These are phyloP conservation scores for Mycena kentingensis DNA, from an alignment of 768 basidiomycete genomes.

Conservation along the genomic window DNA sequence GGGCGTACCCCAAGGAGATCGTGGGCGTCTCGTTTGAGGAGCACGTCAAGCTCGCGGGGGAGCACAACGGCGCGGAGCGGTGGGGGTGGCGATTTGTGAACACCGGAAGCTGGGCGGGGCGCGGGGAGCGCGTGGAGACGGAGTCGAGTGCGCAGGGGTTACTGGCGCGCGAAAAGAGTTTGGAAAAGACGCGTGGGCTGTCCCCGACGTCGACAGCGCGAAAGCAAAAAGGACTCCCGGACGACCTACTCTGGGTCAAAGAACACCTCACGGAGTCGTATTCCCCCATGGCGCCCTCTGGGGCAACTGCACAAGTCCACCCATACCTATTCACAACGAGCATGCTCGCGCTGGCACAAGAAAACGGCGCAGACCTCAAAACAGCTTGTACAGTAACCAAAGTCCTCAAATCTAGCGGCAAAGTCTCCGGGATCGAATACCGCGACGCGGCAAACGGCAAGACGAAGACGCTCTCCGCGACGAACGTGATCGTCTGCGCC, in stretches of 20 bases:
- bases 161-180: slow-evolving; percentile 44
- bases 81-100: slow-evolving; percentile 84
- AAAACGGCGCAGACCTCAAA: slow-evolving; percentile 52
- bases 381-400: slow-evolving; percentile 44
- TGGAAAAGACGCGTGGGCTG: slow-evolving; percentile 59
- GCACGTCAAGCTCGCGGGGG: slow-evolving; percentile 70
- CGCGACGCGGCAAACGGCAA: slow-evolving; percentile 29
- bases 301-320: slow-evolving; percentile 77
- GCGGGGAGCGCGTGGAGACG: slow-evolving; percentile 40
- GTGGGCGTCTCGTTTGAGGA: slow-evolving; percentile 72
- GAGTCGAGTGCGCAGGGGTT: slow-evolving; percentile 25
- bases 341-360: slow-evolving; percentile 66
- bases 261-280: slow-evolving; percentile 63
- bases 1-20: slow-evolving; percentile 78
- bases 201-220: slow-evolving; percentile 24
- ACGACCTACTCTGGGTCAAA: slow-evolving; percentile 55
- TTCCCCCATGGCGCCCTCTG: slow-evolving; percentile 54
- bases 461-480: slow-evolving; percentile 52
- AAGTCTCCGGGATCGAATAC: slow-evolving; percentile 54
- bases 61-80: slow-evolving; percentile 66
- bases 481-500: slow-evolving; percentile 75
- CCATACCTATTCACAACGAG: slow-evolving; percentile 73
- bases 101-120: slow-evolving; percentile 76
- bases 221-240: slow-evolving; percentile 44
- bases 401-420: slow-evolving; percentile 41